Conservation (phyloP, 176 grass and related monocot genomes). For the Oryza australiensis region DNA sequence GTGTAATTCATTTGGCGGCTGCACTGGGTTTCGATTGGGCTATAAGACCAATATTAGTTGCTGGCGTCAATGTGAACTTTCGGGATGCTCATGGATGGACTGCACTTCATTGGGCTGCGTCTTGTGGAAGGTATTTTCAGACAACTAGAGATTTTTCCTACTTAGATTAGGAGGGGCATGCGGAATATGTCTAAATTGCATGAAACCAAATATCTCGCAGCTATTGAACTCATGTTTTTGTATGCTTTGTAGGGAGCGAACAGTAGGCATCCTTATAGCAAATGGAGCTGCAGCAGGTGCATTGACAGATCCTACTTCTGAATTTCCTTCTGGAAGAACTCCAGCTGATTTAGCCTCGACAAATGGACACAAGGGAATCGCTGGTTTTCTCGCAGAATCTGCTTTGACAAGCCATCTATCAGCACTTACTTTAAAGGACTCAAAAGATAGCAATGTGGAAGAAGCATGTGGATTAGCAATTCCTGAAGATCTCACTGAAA, state of each 20-base stretch:
- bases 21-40: constrained; percentile 83
- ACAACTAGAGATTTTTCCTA: constrained; percentile 21
- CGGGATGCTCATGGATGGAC: constrained; percentile 88
- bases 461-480: constrained; percentile 23
- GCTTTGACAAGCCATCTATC: constrained; percentile 81
- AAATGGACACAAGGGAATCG: constrained; percentile 91
- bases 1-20: constrained; percentile 85
- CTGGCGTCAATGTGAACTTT: constrained; percentile 87
- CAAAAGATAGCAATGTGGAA: constrained; percentile 32
- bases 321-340: constrained; percentile 75
- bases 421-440: constrained; percentile 62
- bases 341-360: constrained; percentile 83
- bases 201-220: background rate
- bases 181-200: constrained; percentile 7
- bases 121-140: constrained; percentile 53
- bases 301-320: constrained; percentile 78
- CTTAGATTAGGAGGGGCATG: background rate
- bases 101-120: constrained; percentile 90
- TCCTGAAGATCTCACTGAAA: constrained; percentile 35
- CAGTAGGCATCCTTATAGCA: constrained; percentile 60
- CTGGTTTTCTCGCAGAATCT: constrained; percentile 84
- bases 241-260: constrained; percentile 60
- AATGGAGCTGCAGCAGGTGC: constrained; percentile 66
- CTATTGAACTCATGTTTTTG: constrained; percentile 26
- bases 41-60: constrained; percentile 60